Evolutionary conservation across 176 grass and related monocot genomes (phyloP), one percentile per base, ranked within the genome.

Genomic region (Oryza australiensis): DNA sequence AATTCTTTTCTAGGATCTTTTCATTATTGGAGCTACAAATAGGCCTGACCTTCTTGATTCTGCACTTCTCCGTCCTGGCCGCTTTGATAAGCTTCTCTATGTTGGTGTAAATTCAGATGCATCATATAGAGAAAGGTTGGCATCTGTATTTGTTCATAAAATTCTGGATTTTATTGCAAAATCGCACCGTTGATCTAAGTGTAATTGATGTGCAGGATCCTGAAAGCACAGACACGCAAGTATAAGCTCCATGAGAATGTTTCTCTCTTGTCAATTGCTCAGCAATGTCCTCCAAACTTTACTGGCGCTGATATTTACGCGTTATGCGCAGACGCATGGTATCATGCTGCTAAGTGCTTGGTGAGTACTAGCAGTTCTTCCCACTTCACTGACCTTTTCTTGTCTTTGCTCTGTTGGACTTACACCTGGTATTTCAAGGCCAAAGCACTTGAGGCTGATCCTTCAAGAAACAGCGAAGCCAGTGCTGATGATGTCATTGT

Each of bases 11-110:
- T 83, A 99, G 94, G 91, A 94, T 59, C 80, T 97, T 60, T 99
- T 99, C 88, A 91, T 99, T 46, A 99, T 99, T 82, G 96, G 94
- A 62, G 96, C 96, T 71, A 99, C 90, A 69, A 99, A 95, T 81
- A 95, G 96, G 86, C 93, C 93, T 34, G 96, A 99, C 29, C 90
- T 98, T 70, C 92, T 99, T 85, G 96, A 99, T 73, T 92, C 93
- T 35, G 93, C 93, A 26, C 90, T 99, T 88, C 91, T 95, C 57
- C 93, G 93, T 22, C 96, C 93, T 75, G 96, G 96, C 22, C 85
- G 93, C 62, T 99, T 99, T 80, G 96, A 95, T 68, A 95, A 99
- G 79, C 93, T 99, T 90, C 83, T 95, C 11, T 99, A 95, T 78
- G 89, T 99, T 71, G 96, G 96, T 88, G 93, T 99, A 84, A 95